Conservation (phyloP, 2,329 filamentous ascomycete species). For the Calonectria leucothoes region DNA sequence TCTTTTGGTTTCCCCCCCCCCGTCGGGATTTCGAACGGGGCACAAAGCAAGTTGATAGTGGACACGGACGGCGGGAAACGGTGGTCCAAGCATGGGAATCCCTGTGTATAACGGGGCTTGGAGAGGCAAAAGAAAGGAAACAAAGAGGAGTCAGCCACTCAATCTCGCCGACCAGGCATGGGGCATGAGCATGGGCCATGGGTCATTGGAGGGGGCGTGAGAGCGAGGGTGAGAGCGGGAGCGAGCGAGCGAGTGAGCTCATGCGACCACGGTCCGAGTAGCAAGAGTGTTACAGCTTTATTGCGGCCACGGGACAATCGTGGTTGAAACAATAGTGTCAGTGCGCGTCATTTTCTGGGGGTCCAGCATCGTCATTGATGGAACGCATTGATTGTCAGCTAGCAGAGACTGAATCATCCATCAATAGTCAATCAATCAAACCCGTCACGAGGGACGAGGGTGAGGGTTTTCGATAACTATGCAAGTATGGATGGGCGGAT, state of each 20-base stretch:
- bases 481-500: background rate
- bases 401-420: too few relatives aligned
- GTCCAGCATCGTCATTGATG: background rate
- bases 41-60: slow-evolving; percentile 2
- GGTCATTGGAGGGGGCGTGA: background rate
- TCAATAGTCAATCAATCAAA: too few relatives aligned
- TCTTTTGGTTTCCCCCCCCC: background rate
- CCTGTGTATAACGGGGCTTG: background rate
- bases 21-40: slow-evolving; percentile 4
- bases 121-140: background rate
- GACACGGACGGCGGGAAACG: slow-evolving; percentile 14
- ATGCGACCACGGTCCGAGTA: slow-evolving; percentile 24
- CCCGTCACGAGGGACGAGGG: too few relatives aligned
- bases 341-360: background rate
- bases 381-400: too few relatives aligned
- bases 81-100: slow-evolving; percentile 7
- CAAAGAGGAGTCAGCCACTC: background rate
- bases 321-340: slow-evolving; percentile 2
- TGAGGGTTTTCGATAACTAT: too few relatives aligned
- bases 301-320: slow-evolving; percentile 14
- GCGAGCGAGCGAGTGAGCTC: background rate
- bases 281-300: slow-evolving; percentile 39
- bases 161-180: background rate
- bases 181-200: background rate
- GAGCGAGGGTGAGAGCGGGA: background rate